These are phyloP conservation scores for Ogataea paradorogensis DNA, from an alignment of 805 yeast genomes.

Conservation along the genomic window DNA sequence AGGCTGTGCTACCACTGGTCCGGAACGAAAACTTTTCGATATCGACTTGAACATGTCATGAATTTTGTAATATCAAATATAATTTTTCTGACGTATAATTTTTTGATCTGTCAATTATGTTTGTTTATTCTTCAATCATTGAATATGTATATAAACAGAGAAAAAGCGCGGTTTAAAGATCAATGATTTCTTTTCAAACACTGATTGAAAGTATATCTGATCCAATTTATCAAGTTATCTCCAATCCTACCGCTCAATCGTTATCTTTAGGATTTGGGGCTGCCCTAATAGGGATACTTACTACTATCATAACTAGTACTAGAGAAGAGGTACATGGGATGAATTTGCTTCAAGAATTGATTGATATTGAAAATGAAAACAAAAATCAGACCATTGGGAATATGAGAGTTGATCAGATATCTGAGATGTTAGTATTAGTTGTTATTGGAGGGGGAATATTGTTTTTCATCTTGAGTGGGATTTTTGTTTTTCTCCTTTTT, in stretches of 20 bases:
- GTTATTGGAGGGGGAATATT: conserved; percentile 2
- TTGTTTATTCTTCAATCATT: conserved; percentile 4
- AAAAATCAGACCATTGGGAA: conserved; percentile 12
- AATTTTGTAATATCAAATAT: neutral
- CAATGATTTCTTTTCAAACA: neutral
- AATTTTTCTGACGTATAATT: conserved; percentile 2
- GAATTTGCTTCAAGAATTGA: conserved; percentile 15
- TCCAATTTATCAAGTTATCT: conserved; percentile 5
- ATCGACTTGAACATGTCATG: conserved; percentile 24
- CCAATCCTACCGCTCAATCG: conserved; percentile 17
- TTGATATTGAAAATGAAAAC: conserved; percentile 17
- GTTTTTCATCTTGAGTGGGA: neutral
- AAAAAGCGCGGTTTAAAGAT: neutral
- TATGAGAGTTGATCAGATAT: conserved; percentile 13
- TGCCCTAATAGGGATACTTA: conserved; percentile 19
- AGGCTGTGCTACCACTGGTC: conserved; percentile 22
- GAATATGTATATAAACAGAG: neutral
- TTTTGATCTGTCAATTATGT: conserved; percentile 7
- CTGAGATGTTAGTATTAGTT: conserved; percentile 14
- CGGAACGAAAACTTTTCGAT: conserved; percentile 23
- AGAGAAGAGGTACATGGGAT: conserved; percentile 8
- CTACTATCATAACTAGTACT: conserved; percentile 12
- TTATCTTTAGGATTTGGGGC: conserved; percentile 20
- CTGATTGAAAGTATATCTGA: conserved; percentile 4
- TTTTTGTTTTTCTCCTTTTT: neutral